A percentile compares a stretch with the other conserved stretches of the same genome.
Conservation (phyloP, 768 basidiomycete genomes). For the Serendipita indica region DNA sequence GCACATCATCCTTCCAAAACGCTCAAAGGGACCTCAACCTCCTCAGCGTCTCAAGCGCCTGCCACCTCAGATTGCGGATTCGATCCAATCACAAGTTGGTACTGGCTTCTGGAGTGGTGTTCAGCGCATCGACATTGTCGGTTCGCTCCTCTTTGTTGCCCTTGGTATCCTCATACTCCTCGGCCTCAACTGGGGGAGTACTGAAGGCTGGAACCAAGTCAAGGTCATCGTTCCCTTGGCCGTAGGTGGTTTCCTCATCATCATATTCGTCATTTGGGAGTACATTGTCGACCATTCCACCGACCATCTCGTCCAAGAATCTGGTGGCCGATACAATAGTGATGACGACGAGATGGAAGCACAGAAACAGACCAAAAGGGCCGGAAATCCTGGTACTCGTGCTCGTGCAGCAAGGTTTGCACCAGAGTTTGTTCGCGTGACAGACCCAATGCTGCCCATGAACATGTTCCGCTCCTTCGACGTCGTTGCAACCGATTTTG, state of each 20-base stretch:
- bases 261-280: constrained; percentile 31
- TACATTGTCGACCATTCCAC: constrained; percentile 23
- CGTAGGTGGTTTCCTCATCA: constrained; percentile 30
- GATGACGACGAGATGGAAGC: not conserved
- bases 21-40: constrained; percentile 17
- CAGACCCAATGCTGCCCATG: constrained; percentile 34
- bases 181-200: constrained; percentile 37
- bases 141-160: constrained; percentile 29
- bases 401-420: not conserved
- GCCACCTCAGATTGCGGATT: not conserved
- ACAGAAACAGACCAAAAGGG: not conserved
- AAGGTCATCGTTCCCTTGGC: constrained; percentile 35
- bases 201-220: constrained; percentile 26
- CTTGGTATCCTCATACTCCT: constrained; percentile 35
- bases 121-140: constrained; percentile 33
- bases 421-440: not conserved
- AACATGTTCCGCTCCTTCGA: constrained; percentile 31
- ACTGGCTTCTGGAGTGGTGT: constrained; percentile 18
- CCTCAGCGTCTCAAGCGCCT: not conserved
- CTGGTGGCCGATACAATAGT: not conserved
- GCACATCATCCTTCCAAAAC: constrained; percentile 31
- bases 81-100: not conserved
- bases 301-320: not conserved
- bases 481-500: constrained; percentile 27
- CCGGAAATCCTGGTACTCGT: not conserved